These are phyloP conservation scores for Claviceps capensis DNA, from an alignment of 2,329 filamentous ascomycete genomes.

Conservation along the genomic window DNA sequence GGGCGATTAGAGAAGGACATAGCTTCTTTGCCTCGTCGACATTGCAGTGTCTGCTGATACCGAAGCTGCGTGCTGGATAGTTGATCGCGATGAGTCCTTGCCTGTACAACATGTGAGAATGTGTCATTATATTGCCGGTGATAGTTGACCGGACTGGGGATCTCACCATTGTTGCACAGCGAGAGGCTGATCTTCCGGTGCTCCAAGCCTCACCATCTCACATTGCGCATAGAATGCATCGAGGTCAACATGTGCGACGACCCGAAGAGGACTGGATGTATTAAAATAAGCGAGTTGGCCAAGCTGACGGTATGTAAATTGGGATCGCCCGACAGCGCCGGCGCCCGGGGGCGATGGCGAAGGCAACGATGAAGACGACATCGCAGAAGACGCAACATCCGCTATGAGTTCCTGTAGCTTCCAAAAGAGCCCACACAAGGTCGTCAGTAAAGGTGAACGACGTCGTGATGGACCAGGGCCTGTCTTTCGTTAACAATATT, in stretches of 20 bases:
- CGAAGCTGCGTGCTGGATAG: constrained; percentile 74
- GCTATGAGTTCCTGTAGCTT: not conserved
- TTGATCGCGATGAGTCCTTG: constrained; percentile 92
- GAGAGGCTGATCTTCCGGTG: constrained; percentile 63
- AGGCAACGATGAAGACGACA: constrained; percentile 3
- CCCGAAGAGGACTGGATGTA: constrained; percentile 63
- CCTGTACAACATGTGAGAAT: constrained; percentile 28
- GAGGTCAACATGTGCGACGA: constrained; percentile 84
- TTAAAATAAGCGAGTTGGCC: constrained; percentile 59
- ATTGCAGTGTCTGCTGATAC: constrained; percentile 66
- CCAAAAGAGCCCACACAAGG: not conserved
- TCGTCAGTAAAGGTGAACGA: not conserved
- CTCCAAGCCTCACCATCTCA: constrained; percentile 74
- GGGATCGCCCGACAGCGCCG: constrained; percentile 35
- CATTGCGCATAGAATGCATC: constrained; percentile 98
- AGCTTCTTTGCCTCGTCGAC: constrained; percentile 71
- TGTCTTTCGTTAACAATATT: not conserved
- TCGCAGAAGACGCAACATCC: not conserved
- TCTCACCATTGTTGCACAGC: constrained; percentile 82
- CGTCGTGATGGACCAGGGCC: not conserved
- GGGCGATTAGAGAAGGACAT: constrained; percentile 70
- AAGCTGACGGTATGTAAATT: constrained; percentile 76
- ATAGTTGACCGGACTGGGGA: not conserved
- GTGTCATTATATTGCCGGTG: too few species aligned
- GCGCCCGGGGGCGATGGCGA: constrained; percentile 16